Evolutionary conservation across 495 filamentous ascomycete species (phyloP), one percentile per base, ranked within the genome.

Genomic region (Trypethelium eluteriae): DNA sequence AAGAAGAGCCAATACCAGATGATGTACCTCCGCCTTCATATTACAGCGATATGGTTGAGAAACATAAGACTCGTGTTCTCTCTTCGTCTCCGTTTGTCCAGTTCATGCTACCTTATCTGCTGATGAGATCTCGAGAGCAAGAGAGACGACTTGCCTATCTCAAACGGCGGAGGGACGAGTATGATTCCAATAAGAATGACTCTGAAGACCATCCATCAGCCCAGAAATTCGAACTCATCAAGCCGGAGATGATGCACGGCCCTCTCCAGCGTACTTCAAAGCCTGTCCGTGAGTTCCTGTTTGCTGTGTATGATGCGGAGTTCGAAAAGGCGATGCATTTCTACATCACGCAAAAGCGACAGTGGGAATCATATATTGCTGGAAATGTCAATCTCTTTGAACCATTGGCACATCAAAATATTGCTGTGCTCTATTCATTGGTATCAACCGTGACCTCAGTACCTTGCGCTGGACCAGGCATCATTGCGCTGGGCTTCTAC

Each of bases 61-160:
- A 95, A 71, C 89, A 95, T 72, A 81, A 92, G 69, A 96, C 92
- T 2, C 93, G 90, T 71, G 86, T 99, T 62, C 79, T 99, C n/a
- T 98, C 95, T 7, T 89, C 92, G 1, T 98, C 95, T 0, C 95
- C 95, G 3, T 98, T 96, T 71, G 95, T 98, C 53, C 93, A 89
- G 75, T 98, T 97, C 72, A 88, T 89, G 72, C 90, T 92, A 72
- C 95, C 95, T 2, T 96, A 97, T 77, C 82, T 97, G 12, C 82
- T 99, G 18, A 95, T 92, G 85, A 88, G 88, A 64, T 89, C 92
- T 57, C 86, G 95, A 63, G 93, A 96, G 74, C 88, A 97, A 74
- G 95, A 98, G 74, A 82, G 89, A 66, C 86, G 86, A 63, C 74
- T 98, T 16, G 82, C 85, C 1, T 90, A 94, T 74, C 82, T 97